Evolutionary conservation across 176 grass and related monocot genomes (phyloP).

Genomic region (Urochloa ruziziensis): DNA sequence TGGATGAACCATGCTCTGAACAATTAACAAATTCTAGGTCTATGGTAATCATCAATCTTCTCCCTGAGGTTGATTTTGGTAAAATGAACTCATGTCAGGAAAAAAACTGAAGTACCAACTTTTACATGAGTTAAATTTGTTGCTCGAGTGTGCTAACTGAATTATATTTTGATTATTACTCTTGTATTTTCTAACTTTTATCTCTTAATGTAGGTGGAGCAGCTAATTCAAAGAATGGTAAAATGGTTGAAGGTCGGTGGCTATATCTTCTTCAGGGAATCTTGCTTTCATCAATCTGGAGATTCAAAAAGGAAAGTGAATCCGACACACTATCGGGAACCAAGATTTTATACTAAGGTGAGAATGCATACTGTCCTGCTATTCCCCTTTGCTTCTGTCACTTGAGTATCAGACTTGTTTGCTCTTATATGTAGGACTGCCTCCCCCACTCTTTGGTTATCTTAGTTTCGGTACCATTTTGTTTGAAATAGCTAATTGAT

Average conservation of each 20-base stretch:
- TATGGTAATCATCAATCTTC: neutral
- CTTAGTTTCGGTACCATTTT: constrained; percentile 3
- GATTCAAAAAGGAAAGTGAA: constrained; percentile 98
- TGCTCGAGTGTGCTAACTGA: neutral
- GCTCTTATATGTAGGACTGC: neutral
- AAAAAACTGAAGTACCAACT: neutral
- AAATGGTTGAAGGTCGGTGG: constrained; percentile 94
- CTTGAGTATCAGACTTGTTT: neutral
- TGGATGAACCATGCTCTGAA: neutral
- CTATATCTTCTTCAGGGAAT: constrained; percentile 96
- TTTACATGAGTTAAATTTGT: neutral
- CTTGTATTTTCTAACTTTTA: neutral
- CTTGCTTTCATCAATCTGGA: constrained; percentile 98
- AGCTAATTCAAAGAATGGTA: constrained; percentile 75
- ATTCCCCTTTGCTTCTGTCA: neutral
- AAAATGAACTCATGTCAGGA: neutral
- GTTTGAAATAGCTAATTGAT: constrained; percentile 3
- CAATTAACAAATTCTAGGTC: neutral
- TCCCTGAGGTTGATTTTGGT: neutral
- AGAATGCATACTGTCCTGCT: constrained; percentile 8
- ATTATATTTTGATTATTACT: neutral
- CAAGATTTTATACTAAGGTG: constrained; percentile 95
- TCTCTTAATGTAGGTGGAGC: constrained; percentile 65
- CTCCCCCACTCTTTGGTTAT: neutral
- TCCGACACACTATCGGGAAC: constrained; percentile 93